phyloP scores from a whole-genome alignment of 2,329 filamentous ascomycete species.

The Ophiocordyceps polyrhachis-furcata region DNA sequence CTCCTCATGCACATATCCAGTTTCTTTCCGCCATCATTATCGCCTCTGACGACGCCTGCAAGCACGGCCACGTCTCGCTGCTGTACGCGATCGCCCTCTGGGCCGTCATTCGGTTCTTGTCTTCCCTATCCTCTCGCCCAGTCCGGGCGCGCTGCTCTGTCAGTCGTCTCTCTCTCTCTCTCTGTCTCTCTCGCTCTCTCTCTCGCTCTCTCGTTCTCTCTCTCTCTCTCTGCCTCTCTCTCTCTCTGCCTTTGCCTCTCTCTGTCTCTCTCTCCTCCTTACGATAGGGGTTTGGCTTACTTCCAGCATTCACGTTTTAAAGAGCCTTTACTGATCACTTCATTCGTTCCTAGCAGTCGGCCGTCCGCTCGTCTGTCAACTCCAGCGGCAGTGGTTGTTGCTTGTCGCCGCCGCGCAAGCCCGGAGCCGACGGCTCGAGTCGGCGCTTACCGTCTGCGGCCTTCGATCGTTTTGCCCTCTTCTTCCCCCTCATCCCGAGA shows the following conservation, averaged over 20 bases:
- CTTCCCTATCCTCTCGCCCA: not conserved
- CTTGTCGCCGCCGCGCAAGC: constrained; percentile 12
- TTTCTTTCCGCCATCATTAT: constrained; percentile 16
- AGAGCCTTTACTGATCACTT: not conserved
- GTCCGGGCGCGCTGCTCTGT: not conserved
- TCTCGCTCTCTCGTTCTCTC: not conserved
- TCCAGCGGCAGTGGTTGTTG: constrained; percentile 2
- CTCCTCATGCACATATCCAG: constrained; percentile 21
- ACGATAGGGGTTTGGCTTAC: not conserved
- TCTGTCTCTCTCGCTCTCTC: not conserved
- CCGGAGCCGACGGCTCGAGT: constrained; percentile 9
- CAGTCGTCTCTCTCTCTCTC: not conserved
- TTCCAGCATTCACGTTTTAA: not conserved
- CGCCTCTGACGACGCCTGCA: constrained; percentile 16
- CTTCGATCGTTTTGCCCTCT: constrained; percentile 10
- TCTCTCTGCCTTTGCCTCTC: no score
- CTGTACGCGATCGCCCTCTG: constrained; percentile 16
- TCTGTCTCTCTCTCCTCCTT: not conserved
- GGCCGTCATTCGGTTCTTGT: not conserved
- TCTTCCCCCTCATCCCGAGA: constrained; percentile 1
- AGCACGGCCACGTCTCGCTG: constrained; percentile 15
- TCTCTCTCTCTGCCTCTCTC: not conserved
- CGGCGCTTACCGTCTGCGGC: constrained; percentile 16
- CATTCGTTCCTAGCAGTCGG: not conserved
- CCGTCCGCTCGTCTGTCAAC: constrained; percentile 2